Conservation (phyloP, 495 filamentous ascomycete species). For the Annulohypoxylon moriforme region DNA sequence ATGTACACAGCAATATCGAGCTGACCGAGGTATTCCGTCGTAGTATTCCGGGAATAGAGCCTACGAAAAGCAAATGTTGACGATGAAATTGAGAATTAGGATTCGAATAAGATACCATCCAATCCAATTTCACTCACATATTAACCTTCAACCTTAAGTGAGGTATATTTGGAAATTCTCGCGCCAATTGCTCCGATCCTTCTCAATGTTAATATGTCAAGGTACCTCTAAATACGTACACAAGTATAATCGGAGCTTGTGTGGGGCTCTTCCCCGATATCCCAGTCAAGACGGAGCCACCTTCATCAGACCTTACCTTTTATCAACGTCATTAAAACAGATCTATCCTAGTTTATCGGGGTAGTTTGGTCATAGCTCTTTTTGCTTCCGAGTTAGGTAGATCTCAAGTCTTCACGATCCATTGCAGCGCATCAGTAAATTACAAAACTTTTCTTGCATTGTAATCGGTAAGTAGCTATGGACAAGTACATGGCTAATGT, state of each 20-base stretch:
- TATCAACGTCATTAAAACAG: constrained; percentile 30
- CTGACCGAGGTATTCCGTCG: constrained; percentile 8
- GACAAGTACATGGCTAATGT: neutral
- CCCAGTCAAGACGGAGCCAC: constrained; percentile 16
- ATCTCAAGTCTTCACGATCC: neutral
- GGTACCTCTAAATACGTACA: neutral
- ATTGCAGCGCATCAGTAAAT: neutral
- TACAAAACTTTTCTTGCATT: neutral
- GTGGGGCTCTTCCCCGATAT: constrained; percentile 28
- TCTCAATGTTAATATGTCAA: constrained; percentile 23
- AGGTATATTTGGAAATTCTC: constrained; percentile 13
- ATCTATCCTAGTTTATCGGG: neutral
- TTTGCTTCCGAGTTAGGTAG: neutral
- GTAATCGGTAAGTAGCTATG: neutral
- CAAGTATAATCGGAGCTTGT: constrained; percentile 32
- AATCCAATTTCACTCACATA: neutral
- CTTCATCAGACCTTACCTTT: constrained; percentile 15
- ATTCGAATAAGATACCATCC: neutral
- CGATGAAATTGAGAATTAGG: constrained; percentile 1
- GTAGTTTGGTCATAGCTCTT: neutral
- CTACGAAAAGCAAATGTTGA: neutral
- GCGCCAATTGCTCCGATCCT: constrained; percentile 19
- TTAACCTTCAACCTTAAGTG: neutral
- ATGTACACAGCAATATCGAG: neutral
- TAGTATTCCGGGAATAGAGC: neutral